Base-by-base conservation (phyloP, 2,329 filamentous ascomycete species). In the Xylaria sp. region DNA sequence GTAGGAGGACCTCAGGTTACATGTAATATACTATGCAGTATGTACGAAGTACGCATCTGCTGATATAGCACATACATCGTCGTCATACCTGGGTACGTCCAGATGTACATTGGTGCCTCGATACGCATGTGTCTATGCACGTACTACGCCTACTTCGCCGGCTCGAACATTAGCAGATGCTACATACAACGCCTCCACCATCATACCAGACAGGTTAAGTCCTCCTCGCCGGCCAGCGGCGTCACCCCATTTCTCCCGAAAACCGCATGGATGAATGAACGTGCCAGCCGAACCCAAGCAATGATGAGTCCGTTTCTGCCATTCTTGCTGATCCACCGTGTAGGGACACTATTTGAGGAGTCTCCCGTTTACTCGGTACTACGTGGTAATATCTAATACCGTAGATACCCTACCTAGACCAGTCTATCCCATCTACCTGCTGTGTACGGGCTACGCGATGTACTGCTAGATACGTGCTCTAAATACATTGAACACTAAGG, bases 181-280 rank as follows among this genome's bases (percentile, higher is more conserved):
- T 34, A 13, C 59, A 55, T 61, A 58, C 44, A 44, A 56, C 43
- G 20, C 46, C 40, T 49, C 39, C 46, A 40, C 24, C 29, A 41
- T 56, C 55, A 59, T 13, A 26, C 24, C 5, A 26, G 5, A 26
- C 11, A 11, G 5, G 46, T 52, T 42, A 59, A 39, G 44, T 54
- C 45, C 44, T 19, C 42, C 44, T 51, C 45, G 34, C 44, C 56
- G 58, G 55, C 48, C 52, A 48, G 49, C 45, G 51, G 52, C 48
- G 59, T 61, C 58, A 54, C 52, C 58, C 58, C 58, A 59, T 61
- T 46, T 51, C 58, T 56, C 59, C 52, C 54, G 52, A 59, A 56
- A 37, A 51, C 52, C 56, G 51, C 53, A 61, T 53, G 59, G 55
- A 61, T 61, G 52, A 61, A 60, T 56, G 57, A n/a, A n/a, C n/a